These are phyloP conservation scores for Suillus subalutaceus DNA, from an alignment of 768 basidiomycete species.

Conservation along the genomic window DNA sequence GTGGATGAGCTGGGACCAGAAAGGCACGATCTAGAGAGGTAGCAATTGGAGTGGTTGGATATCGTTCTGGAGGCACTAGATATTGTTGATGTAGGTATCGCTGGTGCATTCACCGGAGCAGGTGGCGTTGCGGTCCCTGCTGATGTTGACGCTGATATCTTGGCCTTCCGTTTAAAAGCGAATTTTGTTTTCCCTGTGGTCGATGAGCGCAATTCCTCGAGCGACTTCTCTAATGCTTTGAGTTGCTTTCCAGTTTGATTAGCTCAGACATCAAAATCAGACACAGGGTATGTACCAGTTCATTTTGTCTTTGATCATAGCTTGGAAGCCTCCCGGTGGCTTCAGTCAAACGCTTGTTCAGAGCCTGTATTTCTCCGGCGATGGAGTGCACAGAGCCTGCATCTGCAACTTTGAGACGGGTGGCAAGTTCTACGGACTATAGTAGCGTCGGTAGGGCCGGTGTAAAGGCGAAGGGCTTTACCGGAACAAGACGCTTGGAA, in stretches of 20 bases:
- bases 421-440: constrained; percentile 46
- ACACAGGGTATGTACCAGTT: constrained; percentile 50
- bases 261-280: constrained; percentile 6
- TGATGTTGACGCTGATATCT: constrained; percentile 21
- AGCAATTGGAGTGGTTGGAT: constrained; percentile 45
- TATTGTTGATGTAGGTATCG: not conserved
- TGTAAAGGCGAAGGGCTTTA: constrained; percentile 15
- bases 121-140: constrained; percentile 11
- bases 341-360: constrained; percentile 65
- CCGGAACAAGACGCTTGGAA: constrained; percentile 31
- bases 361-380: constrained; percentile 53
- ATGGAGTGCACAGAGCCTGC: constrained; percentile 46
- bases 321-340: constrained; percentile 66
- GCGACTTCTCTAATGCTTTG: constrained; percentile 55
- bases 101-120: constrained; percentile 3
- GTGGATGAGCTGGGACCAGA: constrained; percentile 41
- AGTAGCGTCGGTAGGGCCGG: constrained; percentile 17
- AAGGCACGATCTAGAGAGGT: constrained; percentile 42
- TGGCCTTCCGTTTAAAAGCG: constrained; percentile 57
- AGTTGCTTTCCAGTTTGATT: constrained; percentile 55
- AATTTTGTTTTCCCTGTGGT: constrained; percentile 63
- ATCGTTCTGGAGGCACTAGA: constrained; percentile 41
- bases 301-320: constrained; percentile 76
- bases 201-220: constrained; percentile 53
- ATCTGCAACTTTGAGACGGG: constrained; percentile 44